Evolutionary conservation across 345 rosid genomes (phyloP), one percentile per base, ranked within the genome.

Genomic region (Erodium maritimum): DNA sequence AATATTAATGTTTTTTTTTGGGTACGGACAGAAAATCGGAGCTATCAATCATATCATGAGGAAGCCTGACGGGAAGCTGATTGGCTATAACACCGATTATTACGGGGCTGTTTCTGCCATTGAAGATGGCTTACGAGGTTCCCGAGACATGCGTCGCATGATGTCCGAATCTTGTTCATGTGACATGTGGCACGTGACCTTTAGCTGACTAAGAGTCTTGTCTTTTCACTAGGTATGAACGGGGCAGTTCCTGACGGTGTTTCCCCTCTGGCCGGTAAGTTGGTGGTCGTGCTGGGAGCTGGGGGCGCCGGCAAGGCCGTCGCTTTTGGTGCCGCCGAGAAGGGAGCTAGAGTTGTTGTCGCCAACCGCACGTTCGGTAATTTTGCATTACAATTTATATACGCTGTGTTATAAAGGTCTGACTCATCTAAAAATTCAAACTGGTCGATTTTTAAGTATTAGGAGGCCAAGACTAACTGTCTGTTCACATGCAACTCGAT

Each of bases 291-390:
- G 50, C 65, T 77, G 2, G 78, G 81, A 37, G 81, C 81, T 17
- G 78, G 81, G 24, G 78, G 78, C 19, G 76, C 81, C 0, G 81
- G 81, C 18, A 73, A 73, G 61, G 68, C 81, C 19, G 71, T 77
- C 6, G 78, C 81, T 29, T 77, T 69, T 65, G 81, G 81, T 59
- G 81, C 71, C 37, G 73, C 77, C 54, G 73, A 73, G 46, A 73
- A 73, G 63, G 78, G 81, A 13, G 78, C 81, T 37, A 71, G 78
- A 62, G 78, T 77, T 1, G 78, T 73, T 2, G 73, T 77, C 19
- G 78, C 73, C 46, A 77, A 77, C 21, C 67, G 80, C 21, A 72
- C 80, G 54, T 55, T 66, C 20, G 80, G 80, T 76, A 71, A 57
- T 29, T 5, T 5, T 29, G 9, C 9, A 6, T 29, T 11, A 29